phyloP scores from a whole-genome alignment of 805 yeast genomes.

The Kazachstania kunashirensis region DNA sequence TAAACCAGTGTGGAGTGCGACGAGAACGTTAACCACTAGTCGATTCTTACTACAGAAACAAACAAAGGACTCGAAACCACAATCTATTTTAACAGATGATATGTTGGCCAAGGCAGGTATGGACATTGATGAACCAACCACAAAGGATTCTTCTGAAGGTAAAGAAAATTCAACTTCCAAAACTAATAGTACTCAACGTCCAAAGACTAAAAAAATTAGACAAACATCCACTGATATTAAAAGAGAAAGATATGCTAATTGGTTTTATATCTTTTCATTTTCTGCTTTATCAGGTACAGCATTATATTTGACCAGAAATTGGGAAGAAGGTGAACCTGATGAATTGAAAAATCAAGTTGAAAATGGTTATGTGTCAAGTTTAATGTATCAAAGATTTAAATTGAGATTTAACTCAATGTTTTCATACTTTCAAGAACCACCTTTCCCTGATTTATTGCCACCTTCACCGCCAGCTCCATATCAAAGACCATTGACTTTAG shows the following conservation, averaged over 20 bases:
- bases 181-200: constrained; percentile 5
- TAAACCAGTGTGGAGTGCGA: constrained; percentile 2
- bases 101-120: constrained; percentile 77
- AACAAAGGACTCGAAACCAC: constrained; percentile 18
- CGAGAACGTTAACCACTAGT: constrained; percentile 6
- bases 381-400: constrained; percentile 58
- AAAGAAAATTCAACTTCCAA: constrained; percentile 9
- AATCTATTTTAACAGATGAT: constrained; percentile 70
- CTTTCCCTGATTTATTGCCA: constrained; percentile 84
- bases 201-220: constrained; percentile 40
- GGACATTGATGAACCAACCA: constrained; percentile 38
- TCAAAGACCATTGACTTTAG: constrained; percentile 85
- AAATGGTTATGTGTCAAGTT: constrained; percentile 58
- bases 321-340: constrained; percentile 70
- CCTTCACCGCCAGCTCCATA: constrained; percentile 86
- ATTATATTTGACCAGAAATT: constrained; percentile 66
- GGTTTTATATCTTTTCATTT: constrained; percentile 51
- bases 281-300: constrained; percentile 45
- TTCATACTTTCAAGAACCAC: constrained; percentile 85
- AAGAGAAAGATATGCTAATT: constrained; percentile 72
- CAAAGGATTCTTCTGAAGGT: constrained; percentile 15
- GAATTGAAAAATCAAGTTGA: constrained; percentile 44
- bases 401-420: constrained; percentile 68
- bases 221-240: constrained; percentile 68
- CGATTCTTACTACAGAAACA: constrained; percentile 8